phyloP scores from a whole-genome alignment of 1,284 basidiomycete genomes.

The Ustilago vetiveriae region DNA sequence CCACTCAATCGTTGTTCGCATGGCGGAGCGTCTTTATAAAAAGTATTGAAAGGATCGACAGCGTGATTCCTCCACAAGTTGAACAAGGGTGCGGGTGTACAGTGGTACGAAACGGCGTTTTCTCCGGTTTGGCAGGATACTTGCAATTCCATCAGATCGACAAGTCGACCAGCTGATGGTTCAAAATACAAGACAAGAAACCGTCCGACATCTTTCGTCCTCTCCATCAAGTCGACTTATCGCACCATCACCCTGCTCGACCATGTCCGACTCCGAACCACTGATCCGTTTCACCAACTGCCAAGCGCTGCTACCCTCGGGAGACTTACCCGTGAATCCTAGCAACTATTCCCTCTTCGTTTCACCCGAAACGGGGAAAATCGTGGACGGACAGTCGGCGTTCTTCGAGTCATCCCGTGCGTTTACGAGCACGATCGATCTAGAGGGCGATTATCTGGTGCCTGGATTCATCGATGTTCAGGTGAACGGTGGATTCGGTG shows the following conservation, averaged over 20 bases:
- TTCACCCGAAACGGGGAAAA: slow-evolving; percentile 15
- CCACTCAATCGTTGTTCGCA: too few species aligned
- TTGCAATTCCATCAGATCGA: too few species aligned
- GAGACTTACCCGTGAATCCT: slow-evolving; percentile 7
- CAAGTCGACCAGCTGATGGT: too few species aligned
- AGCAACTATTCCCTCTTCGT: slow-evolving; percentile 34
- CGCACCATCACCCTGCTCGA: slow-evolving; percentile 4
- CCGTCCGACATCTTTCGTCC: too few species aligned
- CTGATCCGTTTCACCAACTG: slow-evolving; percentile 40
- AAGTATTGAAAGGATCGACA: too few species aligned
- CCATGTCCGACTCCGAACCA: too few species aligned
- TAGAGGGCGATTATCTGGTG: slow-evolving; percentile 67
- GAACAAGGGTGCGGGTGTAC: too few species aligned
- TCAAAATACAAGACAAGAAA: too few species aligned
- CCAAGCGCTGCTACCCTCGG: slow-evolving; percentile 32
- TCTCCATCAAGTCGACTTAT: slow-evolving; percentile 1
- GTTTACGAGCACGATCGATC: slow-evolving; percentile 24
- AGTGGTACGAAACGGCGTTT: too few species aligned
- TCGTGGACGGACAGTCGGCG: slow-evolving; percentile 37
- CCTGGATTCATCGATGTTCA: slow-evolving; percentile 83
- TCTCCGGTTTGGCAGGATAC: too few species aligned
- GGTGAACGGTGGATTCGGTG: slow-evolving; percentile 86
- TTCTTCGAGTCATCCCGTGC: slow-evolving; percentile 21
- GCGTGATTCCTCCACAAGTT: too few species aligned
- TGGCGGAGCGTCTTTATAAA: too few species aligned